These are phyloP conservation scores for Eucalyptus polyanthemos DNA, from an alignment of 345 rosid genomes.

Conservation along the genomic window DNA sequence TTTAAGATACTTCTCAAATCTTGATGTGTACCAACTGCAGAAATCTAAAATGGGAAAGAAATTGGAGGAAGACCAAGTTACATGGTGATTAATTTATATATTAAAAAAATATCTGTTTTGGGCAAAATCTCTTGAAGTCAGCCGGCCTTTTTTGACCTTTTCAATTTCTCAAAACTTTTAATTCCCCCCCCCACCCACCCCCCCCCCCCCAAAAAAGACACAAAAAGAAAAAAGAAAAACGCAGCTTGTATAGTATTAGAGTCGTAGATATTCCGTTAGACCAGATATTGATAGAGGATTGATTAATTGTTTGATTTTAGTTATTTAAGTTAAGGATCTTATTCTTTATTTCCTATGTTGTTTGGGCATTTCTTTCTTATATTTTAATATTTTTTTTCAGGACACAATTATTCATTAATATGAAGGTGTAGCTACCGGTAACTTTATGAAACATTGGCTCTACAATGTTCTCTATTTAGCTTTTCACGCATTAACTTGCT, in stretches of 20 bases:
- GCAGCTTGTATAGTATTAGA: not conserved
- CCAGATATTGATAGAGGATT: not conserved
- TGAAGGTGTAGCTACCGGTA: not conserved
- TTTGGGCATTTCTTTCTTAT: not conserved
- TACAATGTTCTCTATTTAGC: not conserved
- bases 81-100: not conserved
- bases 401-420: not conserved
- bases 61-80: not conserved
- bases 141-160: not conserved
- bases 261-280: not conserved
- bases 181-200: fast-evolving
- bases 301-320: not conserved
- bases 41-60: not conserved
- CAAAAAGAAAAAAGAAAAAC: not conserved
- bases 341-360: not conserved
- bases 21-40: not conserved
- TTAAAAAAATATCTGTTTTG: not conserved
- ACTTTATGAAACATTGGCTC: not conserved
- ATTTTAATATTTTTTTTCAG: not conserved
- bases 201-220: not conserved
- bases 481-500: not conserved
- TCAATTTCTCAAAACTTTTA: not conserved
- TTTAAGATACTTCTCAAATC: not conserved
- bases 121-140: not conserved
- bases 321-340: not conserved